Conservation (phyloP, 768 basidiomycete species). For the Galerina sulciceps region DNA sequence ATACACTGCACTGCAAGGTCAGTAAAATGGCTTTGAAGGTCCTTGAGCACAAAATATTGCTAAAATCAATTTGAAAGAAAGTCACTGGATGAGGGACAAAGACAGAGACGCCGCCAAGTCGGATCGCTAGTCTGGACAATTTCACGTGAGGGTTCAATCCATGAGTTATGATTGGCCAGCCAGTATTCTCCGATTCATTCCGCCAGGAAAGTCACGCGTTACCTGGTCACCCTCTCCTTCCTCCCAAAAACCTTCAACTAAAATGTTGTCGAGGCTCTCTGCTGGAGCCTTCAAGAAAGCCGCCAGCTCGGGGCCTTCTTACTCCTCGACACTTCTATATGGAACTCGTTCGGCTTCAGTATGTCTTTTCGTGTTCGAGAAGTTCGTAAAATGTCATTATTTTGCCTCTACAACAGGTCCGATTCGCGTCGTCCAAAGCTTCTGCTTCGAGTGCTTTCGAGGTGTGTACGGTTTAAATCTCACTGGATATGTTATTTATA, state of each 20-base stretch:
- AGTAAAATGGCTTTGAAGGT: no score
- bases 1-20: no score
- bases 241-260: slow-evolving; percentile 49
- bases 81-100: no score
- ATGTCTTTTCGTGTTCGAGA: slow-evolving; percentile 27
- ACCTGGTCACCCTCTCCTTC: slow-evolving; percentile 41
- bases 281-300: slow-evolving; percentile 71
- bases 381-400: slow-evolving; percentile 4
- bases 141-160: slow-evolving; percentile 31
- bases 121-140: neutral
- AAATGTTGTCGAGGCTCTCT: slow-evolving; percentile 87
- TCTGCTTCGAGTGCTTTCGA: slow-evolving; percentile 60
- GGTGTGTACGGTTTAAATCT: slow-evolving; percentile 45
- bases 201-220: slow-evolving; percentile 50
- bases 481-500: slow-evolving; percentile 4
- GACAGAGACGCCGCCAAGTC: neutral
- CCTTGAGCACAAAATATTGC: no score
- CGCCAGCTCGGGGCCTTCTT: slow-evolving; percentile 48
- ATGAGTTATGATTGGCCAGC: slow-evolving; percentile 32
- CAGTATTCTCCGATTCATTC: slow-evolving; percentile 51
- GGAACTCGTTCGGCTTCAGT: slow-evolving; percentile 57
- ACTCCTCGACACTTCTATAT: slow-evolving; percentile 43
- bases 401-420: slow-evolving; percentile 49
- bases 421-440: slow-evolving; percentile 72
- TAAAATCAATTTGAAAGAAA: no score